These are phyloP conservation scores for Pyrus pyrifolia DNA, from an alignment of 306 rosid genomes.

Conservation along the genomic window DNA sequence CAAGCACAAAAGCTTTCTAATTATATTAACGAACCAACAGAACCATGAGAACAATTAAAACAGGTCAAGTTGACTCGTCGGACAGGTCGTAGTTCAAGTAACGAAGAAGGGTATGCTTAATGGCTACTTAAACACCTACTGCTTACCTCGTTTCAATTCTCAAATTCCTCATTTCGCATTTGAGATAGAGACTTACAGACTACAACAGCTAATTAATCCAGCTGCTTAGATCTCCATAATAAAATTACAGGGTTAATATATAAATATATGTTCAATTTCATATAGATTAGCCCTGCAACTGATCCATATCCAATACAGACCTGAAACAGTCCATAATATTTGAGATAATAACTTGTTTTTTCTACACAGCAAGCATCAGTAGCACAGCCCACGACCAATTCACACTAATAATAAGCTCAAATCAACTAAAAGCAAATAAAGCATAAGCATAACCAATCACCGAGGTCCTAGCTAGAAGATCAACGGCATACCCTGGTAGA, in stretches of 20 bases:
- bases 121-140: neutral
- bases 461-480: neutral
- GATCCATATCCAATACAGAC: neutral
- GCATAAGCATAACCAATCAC: neutral
- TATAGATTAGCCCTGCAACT: neutral
- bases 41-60: too few relatives aligned
- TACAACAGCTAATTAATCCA: neutral
- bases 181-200: neutral
- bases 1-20: too few relatives aligned
- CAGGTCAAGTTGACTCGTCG: too few relatives aligned
- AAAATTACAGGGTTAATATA: too few relatives aligned
- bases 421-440: neutral
- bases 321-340: neutral
- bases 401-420: neutral
- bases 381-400: neutral
- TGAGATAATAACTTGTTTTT: neutral
- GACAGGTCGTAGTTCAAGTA: too few relatives aligned
- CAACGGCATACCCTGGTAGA: slow-evolving; percentile 32
- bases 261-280: too few relatives aligned
- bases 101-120: too few relatives aligned
- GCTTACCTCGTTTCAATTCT: neutral
- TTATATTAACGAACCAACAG: too few relatives aligned
- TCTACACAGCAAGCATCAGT: neutral
- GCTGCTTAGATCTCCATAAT: neutral
- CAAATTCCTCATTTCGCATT: neutral